Evolutionary conservation across 805 yeast species (phyloP).

Genomic region (Kuraishia floccosa): DNA sequence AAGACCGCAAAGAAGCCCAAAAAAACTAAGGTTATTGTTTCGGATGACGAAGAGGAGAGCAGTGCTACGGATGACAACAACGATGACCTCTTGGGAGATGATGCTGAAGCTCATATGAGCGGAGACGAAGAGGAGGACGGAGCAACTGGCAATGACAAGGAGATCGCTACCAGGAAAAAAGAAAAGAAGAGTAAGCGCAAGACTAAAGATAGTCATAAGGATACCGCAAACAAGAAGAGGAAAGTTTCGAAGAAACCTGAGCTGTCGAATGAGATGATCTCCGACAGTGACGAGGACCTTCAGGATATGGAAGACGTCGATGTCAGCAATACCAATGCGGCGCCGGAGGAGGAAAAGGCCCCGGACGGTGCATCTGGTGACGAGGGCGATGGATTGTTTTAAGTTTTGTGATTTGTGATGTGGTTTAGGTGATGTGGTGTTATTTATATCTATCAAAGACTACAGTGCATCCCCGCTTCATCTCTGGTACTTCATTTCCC

Average conservation of each 20-base stretch:
- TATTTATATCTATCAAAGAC: not conserved
- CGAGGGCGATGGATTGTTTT: conserved; percentile 2
- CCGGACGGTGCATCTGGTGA: conserved; percentile 5
- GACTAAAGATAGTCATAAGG: conserved; percentile 1
- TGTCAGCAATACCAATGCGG: conserved; percentile 5
- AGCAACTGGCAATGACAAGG: not conserved
- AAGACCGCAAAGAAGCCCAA: conserved; percentile 7
- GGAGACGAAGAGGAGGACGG: conserved; percentile 3
- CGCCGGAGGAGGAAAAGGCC: not conserved
- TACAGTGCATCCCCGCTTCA: conserved; percentile 2
- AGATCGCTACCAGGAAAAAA: conserved; percentile 1
- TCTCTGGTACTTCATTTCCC: conserved; percentile 19
- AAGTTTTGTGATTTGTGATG: not conserved
- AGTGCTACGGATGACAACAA: not conserved
- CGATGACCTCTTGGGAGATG: conserved; percentile 4
- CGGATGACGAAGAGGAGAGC: conserved; percentile 35
- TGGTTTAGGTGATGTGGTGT: not conserved
- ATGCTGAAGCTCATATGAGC: conserved; percentile 2
- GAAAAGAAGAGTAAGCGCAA: conserved; percentile 5
- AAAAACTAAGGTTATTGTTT: conserved; percentile 19
- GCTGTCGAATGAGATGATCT: conserved; percentile 16
- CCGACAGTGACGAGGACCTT: conserved; percentile 16
- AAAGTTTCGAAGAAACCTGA: conserved; percentile 10
- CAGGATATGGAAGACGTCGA: conserved; percentile 7
- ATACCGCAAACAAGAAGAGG: conserved; percentile 5